Percentiles rank a stretch among this genome's conserved stretches.
Conservation (phyloP, 2,329 filamentous ascomycete species). For the Pestalotiopsis sp. region DNA sequence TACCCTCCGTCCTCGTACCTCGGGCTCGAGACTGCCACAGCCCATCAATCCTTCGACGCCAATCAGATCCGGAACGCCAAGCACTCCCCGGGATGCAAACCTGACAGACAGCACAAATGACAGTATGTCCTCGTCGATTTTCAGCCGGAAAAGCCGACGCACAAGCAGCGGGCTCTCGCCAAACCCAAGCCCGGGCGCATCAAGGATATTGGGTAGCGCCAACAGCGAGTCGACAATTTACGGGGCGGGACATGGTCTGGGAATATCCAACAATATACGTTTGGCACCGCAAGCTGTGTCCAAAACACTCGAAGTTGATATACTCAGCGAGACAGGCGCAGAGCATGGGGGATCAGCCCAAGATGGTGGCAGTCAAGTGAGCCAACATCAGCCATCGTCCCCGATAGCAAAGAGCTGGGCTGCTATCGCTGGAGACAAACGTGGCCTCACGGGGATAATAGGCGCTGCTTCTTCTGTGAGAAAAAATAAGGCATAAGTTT, state of each 20-base stretch:
- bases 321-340: neutral
- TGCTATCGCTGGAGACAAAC: slow-evolving; percentile 1
- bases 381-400: neutral
- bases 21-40: slow-evolving; percentile 41
- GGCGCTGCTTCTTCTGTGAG: neutral
- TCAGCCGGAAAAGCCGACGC: slow-evolving; percentile 36
- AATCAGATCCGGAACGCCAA: slow-evolving; percentile 38
- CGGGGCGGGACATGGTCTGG: neutral
- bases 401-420: slow-evolving; percentile 8
- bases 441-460: neutral
- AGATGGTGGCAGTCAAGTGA: neutral
- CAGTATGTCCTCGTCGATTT: slow-evolving; percentile 45
- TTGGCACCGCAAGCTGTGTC: neutral
- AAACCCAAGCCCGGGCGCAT: slow-evolving; percentile 9
- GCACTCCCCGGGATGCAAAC: slow-evolving; percentile 34
- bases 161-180: slow-evolving; percentile 11
- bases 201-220: slow-evolving; percentile 1
- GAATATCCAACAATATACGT: neutral
- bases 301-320: neutral
- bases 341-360: neutral
- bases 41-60: slow-evolving; percentile 37
- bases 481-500: neutral
- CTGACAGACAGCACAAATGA: slow-evolving; percentile 40
- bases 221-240: neutral
- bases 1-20: slow-evolving; percentile 36